Conservation (phyloP, 2,329 filamentous ascomycete genomes). For the Emergomyces africanus region DNA sequence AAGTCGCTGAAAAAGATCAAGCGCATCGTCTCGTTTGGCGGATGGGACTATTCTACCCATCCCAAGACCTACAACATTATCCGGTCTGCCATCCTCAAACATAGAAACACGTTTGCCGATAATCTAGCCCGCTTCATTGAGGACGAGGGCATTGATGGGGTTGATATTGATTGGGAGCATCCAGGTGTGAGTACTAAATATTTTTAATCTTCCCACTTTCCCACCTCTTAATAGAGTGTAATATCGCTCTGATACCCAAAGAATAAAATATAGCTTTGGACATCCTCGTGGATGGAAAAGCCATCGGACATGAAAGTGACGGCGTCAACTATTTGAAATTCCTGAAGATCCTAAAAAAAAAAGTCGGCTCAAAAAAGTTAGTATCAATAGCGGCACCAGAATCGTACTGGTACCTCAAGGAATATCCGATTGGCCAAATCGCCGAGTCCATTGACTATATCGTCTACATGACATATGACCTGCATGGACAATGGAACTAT, state of each 20-base stretch:
- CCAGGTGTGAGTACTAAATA: constrained; percentile 15
- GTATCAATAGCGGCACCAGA: constrained; percentile 15
- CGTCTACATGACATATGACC: constrained; percentile 26
- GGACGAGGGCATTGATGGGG: constrained; percentile 27
- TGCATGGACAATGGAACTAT: constrained; percentile 15
- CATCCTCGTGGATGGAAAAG: too few relatives aligned
- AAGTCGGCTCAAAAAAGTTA: constrained; percentile 8
- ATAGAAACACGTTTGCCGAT: constrained; percentile 25
- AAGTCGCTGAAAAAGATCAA: constrained; percentile 13
- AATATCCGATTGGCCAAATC: constrained; percentile 16
- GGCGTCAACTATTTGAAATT: constrained; percentile 21
- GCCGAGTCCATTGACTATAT: constrained; percentile 16
- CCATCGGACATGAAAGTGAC: constrained; percentile 8
- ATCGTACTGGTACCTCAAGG: constrained; percentile 19
- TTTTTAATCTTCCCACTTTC: background rate
- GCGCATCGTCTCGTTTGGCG: constrained; percentile 30
- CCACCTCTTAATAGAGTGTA: background rate
- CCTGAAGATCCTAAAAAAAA: constrained; percentile 12
- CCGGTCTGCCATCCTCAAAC: constrained; percentile 23
- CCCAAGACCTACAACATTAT: constrained; percentile 27
- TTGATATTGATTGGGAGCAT: constrained; percentile 26
- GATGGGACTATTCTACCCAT: constrained; percentile 30
- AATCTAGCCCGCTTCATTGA: constrained; percentile 29
- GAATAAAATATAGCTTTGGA: too few relatives aligned
- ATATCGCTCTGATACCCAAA: too few relatives aligned